These are phyloP conservation scores for Epichloe hybrida DNA, from an alignment of 2,329 filamentous ascomycete species.

Conservation along the genomic window DNA sequence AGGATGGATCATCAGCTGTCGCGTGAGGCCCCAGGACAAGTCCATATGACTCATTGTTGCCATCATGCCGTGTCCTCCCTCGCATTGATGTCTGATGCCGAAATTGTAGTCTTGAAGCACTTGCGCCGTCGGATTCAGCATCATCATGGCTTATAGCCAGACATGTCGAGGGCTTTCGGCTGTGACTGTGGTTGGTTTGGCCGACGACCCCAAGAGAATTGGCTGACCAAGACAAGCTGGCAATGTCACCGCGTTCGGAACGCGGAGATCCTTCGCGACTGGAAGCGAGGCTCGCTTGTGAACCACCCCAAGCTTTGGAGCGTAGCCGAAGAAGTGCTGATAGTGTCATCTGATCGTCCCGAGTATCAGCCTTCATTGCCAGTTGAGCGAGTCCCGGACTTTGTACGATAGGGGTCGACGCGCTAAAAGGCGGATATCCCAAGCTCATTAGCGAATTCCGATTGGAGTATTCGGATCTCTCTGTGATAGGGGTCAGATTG, in stretches of 20 bases:
- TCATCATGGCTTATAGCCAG: slow-evolving; percentile 34
- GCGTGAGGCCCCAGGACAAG: no score
- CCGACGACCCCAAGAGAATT: slow-evolving; percentile 4
- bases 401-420: slow-evolving; percentile 34
- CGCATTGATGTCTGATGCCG: neutral
- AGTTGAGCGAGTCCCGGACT: slow-evolving; percentile 69
- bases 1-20: neutral
- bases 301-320: slow-evolving; percentile 67
- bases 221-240: neutral
- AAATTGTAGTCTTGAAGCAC: slow-evolving; percentile 32
- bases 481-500: slow-evolving; percentile 90
- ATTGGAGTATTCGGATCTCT: slow-evolving; percentile 90
- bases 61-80: neutral
- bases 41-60: neutral
- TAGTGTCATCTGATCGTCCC: slow-evolving; percentile 58
- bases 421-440: slow-evolving; percentile 25
- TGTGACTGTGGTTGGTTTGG: slow-evolving; percentile 16
- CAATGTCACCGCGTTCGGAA: slow-evolving; percentile 34
- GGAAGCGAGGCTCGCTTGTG: slow-evolving; percentile 55
- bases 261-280: slow-evolving; percentile 37
- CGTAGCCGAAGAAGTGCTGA: slow-evolving; percentile 60
- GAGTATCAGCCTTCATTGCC: slow-evolving; percentile 45
- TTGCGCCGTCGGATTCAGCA: slow-evolving; percentile 33
- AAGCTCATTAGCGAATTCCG: slow-evolving; percentile 80
- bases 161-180: slow-evolving; percentile 35